A percentile compares a stretch with the other conserved stretches of the same genome.
These are phyloP conservation scores for Inonotus obliquus DNA, from an alignment of 1,284 basidiomycete species.

Conservation along the genomic window DNA sequence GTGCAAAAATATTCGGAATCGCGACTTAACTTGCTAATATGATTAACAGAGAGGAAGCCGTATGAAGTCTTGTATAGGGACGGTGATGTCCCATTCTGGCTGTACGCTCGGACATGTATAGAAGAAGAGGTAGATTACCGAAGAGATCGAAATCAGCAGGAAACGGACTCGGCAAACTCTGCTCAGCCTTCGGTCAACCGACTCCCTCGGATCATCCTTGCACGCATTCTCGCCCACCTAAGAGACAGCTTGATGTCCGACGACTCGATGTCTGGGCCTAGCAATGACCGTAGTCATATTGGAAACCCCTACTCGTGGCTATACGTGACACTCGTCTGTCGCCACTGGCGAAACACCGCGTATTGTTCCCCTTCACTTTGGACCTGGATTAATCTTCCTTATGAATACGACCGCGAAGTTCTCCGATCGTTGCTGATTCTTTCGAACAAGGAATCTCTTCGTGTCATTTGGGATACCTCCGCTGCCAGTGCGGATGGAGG, in stretches of 20 bases:
- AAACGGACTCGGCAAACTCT: not conserved
- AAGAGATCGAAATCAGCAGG: not conserved
- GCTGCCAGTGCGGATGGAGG: not conserved
- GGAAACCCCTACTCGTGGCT: not conserved
- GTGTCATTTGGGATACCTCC: not conserved
- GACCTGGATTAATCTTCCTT: not conserved
- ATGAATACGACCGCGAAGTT: not conserved
- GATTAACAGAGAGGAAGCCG: not conserved
- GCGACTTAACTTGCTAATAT: not conserved
- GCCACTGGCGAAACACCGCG: not conserved
- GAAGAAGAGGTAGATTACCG: not conserved
- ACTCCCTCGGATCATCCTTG: not conserved
- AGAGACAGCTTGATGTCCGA: not conserved
- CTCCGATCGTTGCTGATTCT: not conserved
- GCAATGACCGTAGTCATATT: not conserved
- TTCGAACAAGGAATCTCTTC: not conserved
- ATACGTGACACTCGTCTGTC: not conserved
- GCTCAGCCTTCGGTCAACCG: not conserved
- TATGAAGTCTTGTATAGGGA: not conserved
- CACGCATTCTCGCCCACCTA: not conserved
- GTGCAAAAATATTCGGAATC: not conserved
- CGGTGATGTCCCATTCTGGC: not conserved
- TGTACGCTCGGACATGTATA: not conserved
- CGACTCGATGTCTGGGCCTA: not conserved
- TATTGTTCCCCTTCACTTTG: not conserved